A percentile compares a stretch with the other conserved stretches of the same genome.
Conservation (phyloP, 2,329 filamentous ascomycete species). For the Ophiostoma tasmaniense region DNA sequence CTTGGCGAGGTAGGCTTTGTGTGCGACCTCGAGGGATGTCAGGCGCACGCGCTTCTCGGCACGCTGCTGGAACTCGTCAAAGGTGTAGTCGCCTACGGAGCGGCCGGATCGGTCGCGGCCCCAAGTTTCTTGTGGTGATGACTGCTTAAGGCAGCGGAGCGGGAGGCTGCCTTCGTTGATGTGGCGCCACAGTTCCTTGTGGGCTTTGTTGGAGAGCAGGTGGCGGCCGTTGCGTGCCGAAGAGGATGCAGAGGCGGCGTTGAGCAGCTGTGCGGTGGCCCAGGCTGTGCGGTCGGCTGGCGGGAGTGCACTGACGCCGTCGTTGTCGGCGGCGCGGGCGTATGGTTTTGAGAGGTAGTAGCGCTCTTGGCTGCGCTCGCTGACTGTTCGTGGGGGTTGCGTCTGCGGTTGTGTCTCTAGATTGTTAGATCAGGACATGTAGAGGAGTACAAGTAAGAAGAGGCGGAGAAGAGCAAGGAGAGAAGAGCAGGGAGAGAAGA, state of each 20-base stretch:
- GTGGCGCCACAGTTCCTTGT: conserved; percentile 51
- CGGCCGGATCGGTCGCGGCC: conserved; percentile 43
- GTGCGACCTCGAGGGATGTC: conserved; percentile 36
- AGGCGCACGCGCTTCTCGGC: conserved; percentile 35
- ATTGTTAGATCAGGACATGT: neutral
- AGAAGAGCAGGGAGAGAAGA: neutral
- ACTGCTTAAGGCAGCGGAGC: conserved; percentile 33
- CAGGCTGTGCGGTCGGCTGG: conserved; percentile 42
- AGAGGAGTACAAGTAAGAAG: neutral
- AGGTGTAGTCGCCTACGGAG: conserved; percentile 40
- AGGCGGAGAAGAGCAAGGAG: neutral
- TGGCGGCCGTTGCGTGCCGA: conserved; percentile 20
- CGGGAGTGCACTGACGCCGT: conserved; percentile 38
- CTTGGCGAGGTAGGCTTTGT: conserved; percentile 36
- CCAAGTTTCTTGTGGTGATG: conserved; percentile 32
- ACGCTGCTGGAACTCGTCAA: conserved; percentile 38
- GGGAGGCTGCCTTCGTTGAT: conserved; percentile 45
- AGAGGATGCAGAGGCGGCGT: conserved; percentile 32
- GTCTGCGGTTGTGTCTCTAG: conserved; percentile 24
- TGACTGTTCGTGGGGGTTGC: conserved; percentile 35
- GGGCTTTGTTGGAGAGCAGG: conserved; percentile 36
- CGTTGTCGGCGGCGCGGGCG: conserved; percentile 37
- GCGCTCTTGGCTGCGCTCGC: conserved; percentile 39
- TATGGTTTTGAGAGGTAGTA: conserved; percentile 44
- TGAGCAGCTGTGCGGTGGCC: conserved; percentile 39